These are phyloP conservation scores for Ascocoryne sarcoides DNA, from an alignment of 2,329 filamentous ascomycete genomes.

Conservation along the genomic window DNA sequence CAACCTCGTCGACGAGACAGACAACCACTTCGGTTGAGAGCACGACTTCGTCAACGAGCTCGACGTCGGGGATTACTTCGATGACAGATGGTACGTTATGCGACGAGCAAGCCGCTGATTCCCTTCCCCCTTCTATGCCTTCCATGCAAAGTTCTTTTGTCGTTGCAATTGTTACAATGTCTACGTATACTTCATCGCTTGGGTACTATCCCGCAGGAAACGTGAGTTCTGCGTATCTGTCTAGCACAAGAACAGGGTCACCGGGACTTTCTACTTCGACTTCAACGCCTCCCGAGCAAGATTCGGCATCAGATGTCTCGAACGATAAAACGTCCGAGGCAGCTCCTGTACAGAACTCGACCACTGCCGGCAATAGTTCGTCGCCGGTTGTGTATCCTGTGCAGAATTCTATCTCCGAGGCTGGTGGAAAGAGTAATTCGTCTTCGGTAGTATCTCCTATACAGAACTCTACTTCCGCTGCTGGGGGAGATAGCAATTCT, in stretches of 20 bases:
- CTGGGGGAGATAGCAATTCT: no score
- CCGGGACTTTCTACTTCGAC: background rate
- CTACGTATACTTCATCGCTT: background rate
- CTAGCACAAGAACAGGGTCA: background rate
- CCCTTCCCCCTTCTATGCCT: background rate
- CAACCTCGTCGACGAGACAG: background rate
- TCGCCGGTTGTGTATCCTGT: no score
- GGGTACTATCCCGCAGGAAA: background rate
- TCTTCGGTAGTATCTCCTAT: background rate
- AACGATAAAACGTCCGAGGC: background rate
- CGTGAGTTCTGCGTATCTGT: background rate
- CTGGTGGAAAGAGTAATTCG: background rate
- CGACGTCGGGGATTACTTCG: conserved; percentile 1
- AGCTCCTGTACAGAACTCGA: background rate
- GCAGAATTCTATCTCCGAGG: background rate
- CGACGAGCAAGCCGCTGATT: background rate
- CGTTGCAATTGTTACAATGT: background rate
- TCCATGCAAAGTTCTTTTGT: background rate
- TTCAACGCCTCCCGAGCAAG: background rate
- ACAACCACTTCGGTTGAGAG: conserved; percentile 1
- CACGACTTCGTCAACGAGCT: background rate
- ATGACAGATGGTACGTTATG: background rate
- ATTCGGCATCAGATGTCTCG: background rate
- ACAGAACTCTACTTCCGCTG: no score
- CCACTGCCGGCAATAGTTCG: no score